A percentile compares a stretch with the other conserved stretches of the same genome.
These are phyloP conservation scores for Fraxinus latifolia DNA, from an alignment of 305 asterid genomes.

Conservation along the genomic window DNA sequence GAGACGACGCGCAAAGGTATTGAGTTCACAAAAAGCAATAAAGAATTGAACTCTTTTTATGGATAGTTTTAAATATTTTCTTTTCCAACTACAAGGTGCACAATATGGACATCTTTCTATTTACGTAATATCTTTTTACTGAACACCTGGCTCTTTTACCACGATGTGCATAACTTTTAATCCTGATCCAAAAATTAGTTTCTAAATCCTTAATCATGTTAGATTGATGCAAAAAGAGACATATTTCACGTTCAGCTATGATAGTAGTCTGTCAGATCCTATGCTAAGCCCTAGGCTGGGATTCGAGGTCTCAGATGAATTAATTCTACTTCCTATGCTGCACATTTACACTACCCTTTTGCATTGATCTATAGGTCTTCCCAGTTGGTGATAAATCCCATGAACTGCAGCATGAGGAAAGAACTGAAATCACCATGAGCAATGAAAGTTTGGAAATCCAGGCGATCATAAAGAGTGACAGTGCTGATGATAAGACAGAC, in stretches of 20 bases:
- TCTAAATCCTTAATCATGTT: background rate
- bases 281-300: background rate
- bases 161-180: background rate
- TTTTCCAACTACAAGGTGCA: constrained; percentile 13
- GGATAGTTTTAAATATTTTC: background rate
- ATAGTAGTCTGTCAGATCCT: background rate
- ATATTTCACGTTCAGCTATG: background rate
- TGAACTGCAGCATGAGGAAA: constrained; percentile 47
- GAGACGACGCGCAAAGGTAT: constrained; percentile 89
- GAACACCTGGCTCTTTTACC: constrained; percentile 1
- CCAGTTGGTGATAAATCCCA: constrained; percentile 57
- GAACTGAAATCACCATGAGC: constrained; percentile 37
- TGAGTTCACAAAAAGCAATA: background rate
- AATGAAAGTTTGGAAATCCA: constrained; percentile 33
- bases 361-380: constrained; percentile 51
- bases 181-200: constrained; percentile 1
- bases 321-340: constrained; percentile 22
- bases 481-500: constrained; percentile 40
- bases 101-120: background rate
- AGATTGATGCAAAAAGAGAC: background rate
- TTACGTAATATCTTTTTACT: background rate
- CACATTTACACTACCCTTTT: constrained; percentile 25
- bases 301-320: background rate
- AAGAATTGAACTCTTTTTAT: background rate
- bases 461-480: constrained; percentile 34